These are phyloP conservation scores for Ogataea pini DNA, from an alignment of 805 yeast species.

Conservation along the genomic window DNA sequence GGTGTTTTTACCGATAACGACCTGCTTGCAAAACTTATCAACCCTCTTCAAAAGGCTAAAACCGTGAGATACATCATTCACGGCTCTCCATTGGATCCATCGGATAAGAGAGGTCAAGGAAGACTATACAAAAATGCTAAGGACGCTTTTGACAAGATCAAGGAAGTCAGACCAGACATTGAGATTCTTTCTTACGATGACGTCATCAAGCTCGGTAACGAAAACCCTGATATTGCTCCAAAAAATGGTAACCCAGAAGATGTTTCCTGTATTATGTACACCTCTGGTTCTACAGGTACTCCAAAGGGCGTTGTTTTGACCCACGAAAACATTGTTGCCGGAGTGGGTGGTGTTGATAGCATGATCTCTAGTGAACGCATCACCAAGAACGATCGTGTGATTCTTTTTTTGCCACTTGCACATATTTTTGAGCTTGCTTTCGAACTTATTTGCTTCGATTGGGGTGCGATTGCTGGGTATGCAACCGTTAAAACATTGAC, in stretches of 20 bases:
- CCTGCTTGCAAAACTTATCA: slow-evolving; percentile 63
- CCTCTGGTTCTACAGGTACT: slow-evolving; percentile 83
- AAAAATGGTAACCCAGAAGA: slow-evolving; percentile 57
- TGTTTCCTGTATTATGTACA: slow-evolving; percentile 77
- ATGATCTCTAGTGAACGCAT: slow-evolving; percentile 57
- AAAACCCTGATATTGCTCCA: slow-evolving; percentile 40
- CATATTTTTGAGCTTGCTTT: slow-evolving; percentile 93
- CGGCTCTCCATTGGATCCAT: slow-evolving; percentile 56
- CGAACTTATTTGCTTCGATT: slow-evolving; percentile 74
- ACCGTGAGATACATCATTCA: slow-evolving; percentile 71
- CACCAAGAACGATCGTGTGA: slow-evolving; percentile 62
- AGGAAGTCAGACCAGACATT: slow-evolving; percentile 74
- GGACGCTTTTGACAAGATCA: slow-evolving; percentile 58
- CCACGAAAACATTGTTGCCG: slow-evolving; percentile 73
- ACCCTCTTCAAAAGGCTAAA: slow-evolving; percentile 67
- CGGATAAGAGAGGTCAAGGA: slow-evolving; percentile 67
- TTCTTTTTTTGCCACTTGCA: slow-evolving; percentile 92
- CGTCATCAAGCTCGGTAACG: slow-evolving; percentile 60
- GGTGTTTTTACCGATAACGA: slow-evolving; percentile 85
- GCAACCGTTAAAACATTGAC: slow-evolving; percentile 91
- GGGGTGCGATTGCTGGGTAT: slow-evolving; percentile 92
- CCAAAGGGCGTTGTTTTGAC: slow-evolving; percentile 82
- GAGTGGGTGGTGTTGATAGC: slow-evolving; percentile 78
- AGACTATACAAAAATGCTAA: slow-evolving; percentile 57
- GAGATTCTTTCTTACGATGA: slow-evolving; percentile 66